Evolutionary conservation across 129 eudicot genomes (phyloP).

Genomic region (Ambrosia trifida): DNA sequence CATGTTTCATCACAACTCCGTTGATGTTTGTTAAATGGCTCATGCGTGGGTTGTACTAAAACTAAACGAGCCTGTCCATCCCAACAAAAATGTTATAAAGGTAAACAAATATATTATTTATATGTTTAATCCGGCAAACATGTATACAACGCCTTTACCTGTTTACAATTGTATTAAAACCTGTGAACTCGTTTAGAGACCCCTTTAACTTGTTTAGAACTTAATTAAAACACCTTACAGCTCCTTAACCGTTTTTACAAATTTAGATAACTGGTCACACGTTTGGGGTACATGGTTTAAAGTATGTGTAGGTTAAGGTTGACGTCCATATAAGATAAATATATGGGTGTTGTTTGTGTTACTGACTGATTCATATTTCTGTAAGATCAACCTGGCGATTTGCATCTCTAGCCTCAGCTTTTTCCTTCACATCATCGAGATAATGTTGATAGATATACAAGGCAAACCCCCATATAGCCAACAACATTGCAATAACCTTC

Average conservation of each 20-base stretch:
- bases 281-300: too few relatives aligned
- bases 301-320: too few relatives aligned
- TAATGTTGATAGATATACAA: conserved; percentile 36
- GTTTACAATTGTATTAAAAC: neutral
- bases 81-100: neutral
- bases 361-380: too few relatives aligned
- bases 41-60: neutral
- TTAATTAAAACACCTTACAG: neutral
- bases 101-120: neutral
- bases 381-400: conserved; percentile 2
- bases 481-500: conserved; percentile 27
- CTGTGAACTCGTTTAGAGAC: neutral
- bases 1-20: neutral
- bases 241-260: neutral
- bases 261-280: neutral
- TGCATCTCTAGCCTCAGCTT: conserved; percentile 1
- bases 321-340: too few relatives aligned
- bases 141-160: neutral
- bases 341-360: too few relatives aligned
- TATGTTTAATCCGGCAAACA: neutral
- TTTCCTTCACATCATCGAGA: conserved; percentile 33
- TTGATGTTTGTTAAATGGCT: neutral
- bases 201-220: neutral
- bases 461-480: conserved; percentile 58
- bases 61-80: neutral